Evolutionary conservation across 2,329 filamentous ascomycete genomes (phyloP), one percentile per base, ranked within the genome.

Genomic region (Cladosporium oxysporum): DNA sequence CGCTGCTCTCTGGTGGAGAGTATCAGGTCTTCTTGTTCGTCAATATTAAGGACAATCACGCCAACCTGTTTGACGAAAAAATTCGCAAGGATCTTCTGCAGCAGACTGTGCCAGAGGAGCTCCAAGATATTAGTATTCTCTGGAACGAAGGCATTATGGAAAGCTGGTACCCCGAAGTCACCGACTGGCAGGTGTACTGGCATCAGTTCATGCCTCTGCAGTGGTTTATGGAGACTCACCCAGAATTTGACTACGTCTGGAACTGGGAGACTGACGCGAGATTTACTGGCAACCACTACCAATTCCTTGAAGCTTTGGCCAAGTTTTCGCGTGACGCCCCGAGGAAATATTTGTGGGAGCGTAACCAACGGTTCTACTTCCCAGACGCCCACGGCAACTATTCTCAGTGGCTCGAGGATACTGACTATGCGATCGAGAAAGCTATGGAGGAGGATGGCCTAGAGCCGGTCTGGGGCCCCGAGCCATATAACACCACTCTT

Each of bases 261-360:
- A 93, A 94, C 76, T 93, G 91, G 91, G 92, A 95, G 75, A 91
- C 92, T 79, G 91, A 95, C 74, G 88, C 90, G 35, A 85, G 92
- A 58, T 90, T 90, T 73, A 92, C 88, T 0, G 91, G 91, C 10
- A 91, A 95, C 69, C 89, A 93, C 79, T 93, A 94, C 77, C 89
- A 94, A 71, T 86, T 94, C 69, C 85, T 92, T 52, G 85, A 89
- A 70, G 88, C 88, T 68, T 78, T 92, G 8, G 78, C 80, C 26
- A 77, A 83, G 1, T 87, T 86, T 68, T 83, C 82, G 14, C 81
- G 81, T 65, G 77, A 81, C 47, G 82, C 86, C 71, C 85, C 86
- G 0, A 79, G 85, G 47, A 87, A 86, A 71, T 82, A 86, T 44
- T 78, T 86, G 8, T 87, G 86, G 82, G 86, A 88, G 72, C 82